Percentiles rank a stretch among this genome's conserved stretches.
Evolutionary conservation across 1,284 basidiomycete species (phyloP).

Genomic region (Pseudozyma sp.): DNA sequence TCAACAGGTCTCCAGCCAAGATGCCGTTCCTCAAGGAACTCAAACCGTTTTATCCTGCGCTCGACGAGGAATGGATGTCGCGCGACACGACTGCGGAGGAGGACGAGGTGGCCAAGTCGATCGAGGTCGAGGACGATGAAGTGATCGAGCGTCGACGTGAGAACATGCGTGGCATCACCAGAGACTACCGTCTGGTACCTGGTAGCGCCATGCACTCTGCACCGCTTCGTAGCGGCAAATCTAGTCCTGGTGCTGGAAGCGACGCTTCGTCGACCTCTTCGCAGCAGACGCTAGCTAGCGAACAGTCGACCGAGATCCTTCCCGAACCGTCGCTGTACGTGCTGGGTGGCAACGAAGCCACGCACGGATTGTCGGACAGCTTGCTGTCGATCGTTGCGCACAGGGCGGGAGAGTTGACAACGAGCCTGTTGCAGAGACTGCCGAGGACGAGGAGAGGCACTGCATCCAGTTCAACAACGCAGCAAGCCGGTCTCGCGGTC

Average conservation of each 20-base stretch:
- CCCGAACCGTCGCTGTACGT: constrained; percentile 56
- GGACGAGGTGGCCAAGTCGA: constrained; percentile 41
- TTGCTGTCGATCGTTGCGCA: constrained; percentile 63
- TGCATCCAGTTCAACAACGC: not conserved
- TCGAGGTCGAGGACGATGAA: constrained; percentile 50
- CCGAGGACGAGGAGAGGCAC: constrained; percentile 17
- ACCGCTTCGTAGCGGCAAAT: constrained; percentile 27
- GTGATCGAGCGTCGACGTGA: constrained; percentile 50
- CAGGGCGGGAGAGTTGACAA: constrained; percentile 61
- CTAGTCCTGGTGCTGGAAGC: constrained; percentile 27
- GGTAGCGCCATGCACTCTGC: constrained; percentile 17
- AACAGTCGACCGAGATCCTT: constrained; percentile 1
- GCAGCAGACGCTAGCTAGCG: constrained; percentile 39
- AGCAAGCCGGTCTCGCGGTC: not conserved
- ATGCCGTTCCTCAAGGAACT: constrained; percentile 58
- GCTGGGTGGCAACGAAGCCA: constrained; percentile 65
- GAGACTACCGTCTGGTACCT: constrained; percentile 65
- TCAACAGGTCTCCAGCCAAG: constrained; percentile 45
- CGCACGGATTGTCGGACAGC: constrained; percentile 64
- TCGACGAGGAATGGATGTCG: constrained; percentile 43
- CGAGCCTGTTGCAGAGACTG: constrained; percentile 43
- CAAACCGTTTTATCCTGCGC: constrained; percentile 52
- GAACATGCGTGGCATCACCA: constrained; percentile 59
- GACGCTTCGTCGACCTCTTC: constrained; percentile 42
- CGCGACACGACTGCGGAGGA: constrained; percentile 45